Conservation (phyloP, 169 alveolate species). For the Plasmodium sp. region DNA sequence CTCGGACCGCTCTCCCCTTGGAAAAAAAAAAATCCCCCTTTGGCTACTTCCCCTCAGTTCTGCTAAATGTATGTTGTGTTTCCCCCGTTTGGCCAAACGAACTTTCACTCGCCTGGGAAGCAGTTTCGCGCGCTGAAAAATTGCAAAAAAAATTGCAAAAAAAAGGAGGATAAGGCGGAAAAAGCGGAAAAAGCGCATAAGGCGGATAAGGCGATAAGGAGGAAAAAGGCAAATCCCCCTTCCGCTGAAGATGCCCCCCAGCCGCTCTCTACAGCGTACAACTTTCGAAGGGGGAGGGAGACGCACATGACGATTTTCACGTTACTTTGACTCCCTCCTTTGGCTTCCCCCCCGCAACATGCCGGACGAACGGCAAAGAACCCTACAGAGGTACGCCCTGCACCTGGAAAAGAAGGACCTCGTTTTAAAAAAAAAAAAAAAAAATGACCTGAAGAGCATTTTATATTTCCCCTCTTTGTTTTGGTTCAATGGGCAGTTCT, state of each 20-base stretch:
- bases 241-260: neutral
- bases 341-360: neutral
- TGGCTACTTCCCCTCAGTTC: neutral
- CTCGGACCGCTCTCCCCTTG: neutral
- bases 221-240: neutral
- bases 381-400: slow-evolving; percentile 14
- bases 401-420: slow-evolving; percentile 8
- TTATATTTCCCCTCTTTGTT: slow-evolving; percentile 68
- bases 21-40: neutral
- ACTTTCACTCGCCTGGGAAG: neutral
- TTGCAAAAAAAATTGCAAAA: neutral
- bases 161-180: neutral
- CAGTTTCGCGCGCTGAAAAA: neutral
- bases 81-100: neutral
- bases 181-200: neutral
- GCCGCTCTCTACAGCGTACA: neutral
- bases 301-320: neutral
- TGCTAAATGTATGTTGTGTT: neutral
- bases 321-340: neutral
- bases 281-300: neutral
- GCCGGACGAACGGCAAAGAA: slow-evolving; percentile 25
- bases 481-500: slow-evolving; percentile 48
- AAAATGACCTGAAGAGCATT: slow-evolving; percentile 51
- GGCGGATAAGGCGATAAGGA: neutral
- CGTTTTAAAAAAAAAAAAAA: slow-evolving; percentile 25